Conservation (phyloP, 2,329 filamentous ascomycete species). For the Fusarium virguliforme region DNA sequence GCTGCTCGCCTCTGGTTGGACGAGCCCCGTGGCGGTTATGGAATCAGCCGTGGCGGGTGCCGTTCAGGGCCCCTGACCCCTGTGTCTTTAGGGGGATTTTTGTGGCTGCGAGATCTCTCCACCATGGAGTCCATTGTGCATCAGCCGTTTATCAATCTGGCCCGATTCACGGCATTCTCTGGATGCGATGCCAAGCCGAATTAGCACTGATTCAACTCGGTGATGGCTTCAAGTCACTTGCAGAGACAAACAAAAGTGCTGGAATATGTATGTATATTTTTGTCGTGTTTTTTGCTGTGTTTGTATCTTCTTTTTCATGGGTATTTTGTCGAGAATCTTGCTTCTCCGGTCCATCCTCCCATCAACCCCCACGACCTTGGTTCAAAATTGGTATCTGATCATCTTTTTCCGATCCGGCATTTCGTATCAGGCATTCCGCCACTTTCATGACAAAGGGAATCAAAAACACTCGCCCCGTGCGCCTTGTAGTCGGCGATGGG, state of each 20-base stretch:
- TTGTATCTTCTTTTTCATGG: slow-evolving; percentile 16
- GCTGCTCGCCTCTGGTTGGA: slow-evolving; percentile 37
- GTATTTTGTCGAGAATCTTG: slow-evolving; percentile 18
- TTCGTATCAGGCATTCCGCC: slow-evolving; percentile 26
- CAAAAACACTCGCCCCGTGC: slow-evolving; percentile 33
- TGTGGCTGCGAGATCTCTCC: slow-evolving; percentile 27
- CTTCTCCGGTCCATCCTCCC: slow-evolving; percentile 21
- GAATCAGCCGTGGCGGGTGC: slow-evolving; percentile 33
- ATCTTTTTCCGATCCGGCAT: slow-evolving; percentile 29
- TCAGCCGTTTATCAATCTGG: slow-evolving; percentile 8
- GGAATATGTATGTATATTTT: slow-evolving; percentile 7
- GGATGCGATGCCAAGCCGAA: background rate
- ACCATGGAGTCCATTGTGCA: slow-evolving; percentile 3
- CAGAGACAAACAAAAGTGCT: background rate
- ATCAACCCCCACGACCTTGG: slow-evolving; percentile 16
- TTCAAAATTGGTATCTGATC: slow-evolving; percentile 30
- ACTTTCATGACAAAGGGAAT: slow-evolving; percentile 38
- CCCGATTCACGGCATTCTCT: slow-evolving; percentile 5
- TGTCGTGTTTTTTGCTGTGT: slow-evolving; percentile 19
- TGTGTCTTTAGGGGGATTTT: slow-evolving; percentile 30
- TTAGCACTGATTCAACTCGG: background rate
- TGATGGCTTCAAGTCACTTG: background rate
- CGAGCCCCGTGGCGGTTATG: background rate
- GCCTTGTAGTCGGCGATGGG: slow-evolving; percentile 32
- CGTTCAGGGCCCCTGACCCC: slow-evolving; percentile 27